phyloP scores from a whole-genome alignment of 352 stramenopile genomes.

The Phytopythium boreale region DNA sequence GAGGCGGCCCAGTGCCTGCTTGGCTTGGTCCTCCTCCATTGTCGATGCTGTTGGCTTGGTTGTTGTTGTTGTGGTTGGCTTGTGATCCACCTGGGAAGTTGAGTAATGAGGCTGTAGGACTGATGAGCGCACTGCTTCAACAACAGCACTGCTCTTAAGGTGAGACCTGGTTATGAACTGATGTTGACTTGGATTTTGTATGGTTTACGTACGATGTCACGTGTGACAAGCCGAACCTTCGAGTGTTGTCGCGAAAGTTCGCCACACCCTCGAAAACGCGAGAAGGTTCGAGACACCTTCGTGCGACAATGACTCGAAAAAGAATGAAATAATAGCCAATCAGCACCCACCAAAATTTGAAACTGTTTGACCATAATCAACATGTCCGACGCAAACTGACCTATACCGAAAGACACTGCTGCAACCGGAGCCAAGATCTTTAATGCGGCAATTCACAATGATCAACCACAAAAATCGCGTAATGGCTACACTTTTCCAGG shows the following conservation, averaged over 20 bases:
- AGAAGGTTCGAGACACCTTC: constrained; percentile 8
- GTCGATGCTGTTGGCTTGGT: background rate
- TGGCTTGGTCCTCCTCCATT: constrained; percentile 26
- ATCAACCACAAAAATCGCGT: background rate
- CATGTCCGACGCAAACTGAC: background rate
- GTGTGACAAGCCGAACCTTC: constrained; percentile 5
- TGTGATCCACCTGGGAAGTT: constrained; percentile 20
- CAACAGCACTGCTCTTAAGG: background rate
- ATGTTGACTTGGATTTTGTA: constrained; percentile 2
- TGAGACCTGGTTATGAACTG: background rate
- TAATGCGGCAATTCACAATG: background rate
- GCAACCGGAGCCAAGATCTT: no score
- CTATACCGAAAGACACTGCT: no score
- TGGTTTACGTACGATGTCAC: background rate
- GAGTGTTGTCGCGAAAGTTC: constrained; percentile 5
- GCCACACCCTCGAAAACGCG: background rate
- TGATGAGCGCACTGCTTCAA: constrained; percentile 1
- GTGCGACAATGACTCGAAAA: background rate
- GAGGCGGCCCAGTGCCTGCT: constrained; percentile 36
- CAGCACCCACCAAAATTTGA: background rate
- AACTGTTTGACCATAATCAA: background rate
- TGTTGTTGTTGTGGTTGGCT: constrained; percentile 4
- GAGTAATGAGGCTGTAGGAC: constrained; percentile 14
- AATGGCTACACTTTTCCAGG: background rate
- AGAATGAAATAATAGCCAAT: background rate